phyloP scores from a whole-genome alignment of 2,329 filamentous ascomycete genomes.

The Didymella keratinophila region DNA sequence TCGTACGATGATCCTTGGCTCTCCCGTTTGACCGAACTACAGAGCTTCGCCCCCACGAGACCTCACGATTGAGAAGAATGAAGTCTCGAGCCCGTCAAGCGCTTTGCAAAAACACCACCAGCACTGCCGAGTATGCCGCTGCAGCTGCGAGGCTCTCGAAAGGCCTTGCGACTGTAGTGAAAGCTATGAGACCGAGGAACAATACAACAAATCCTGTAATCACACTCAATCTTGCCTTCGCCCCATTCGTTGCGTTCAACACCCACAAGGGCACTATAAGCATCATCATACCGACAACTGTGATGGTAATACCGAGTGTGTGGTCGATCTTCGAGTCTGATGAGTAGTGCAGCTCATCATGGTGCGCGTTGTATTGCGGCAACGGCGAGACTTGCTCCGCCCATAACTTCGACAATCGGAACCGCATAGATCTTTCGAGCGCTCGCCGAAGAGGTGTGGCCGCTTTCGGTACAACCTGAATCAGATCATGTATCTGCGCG shows the following conservation, averaged over 20 bases:
- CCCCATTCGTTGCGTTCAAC: neutral
- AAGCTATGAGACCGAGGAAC: neutral
- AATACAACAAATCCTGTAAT: neutral
- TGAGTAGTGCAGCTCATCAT: too few species aligned
- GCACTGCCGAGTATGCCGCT: conserved; percentile 3
- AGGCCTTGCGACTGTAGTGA: neutral
- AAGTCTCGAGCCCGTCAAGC: neutral
- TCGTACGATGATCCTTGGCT: neutral
- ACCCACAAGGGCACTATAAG: neutral
- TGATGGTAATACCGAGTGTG: neutral
- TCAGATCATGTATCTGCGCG: too few species aligned
- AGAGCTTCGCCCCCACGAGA: too few species aligned
- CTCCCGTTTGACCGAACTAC: too few species aligned
- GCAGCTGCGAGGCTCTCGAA: conserved; percentile 5
- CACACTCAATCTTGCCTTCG: neutral
- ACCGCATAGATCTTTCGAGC: neutral
- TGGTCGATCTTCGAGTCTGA: too few species aligned
- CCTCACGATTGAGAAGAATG: too few species aligned
- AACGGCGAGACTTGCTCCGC: too few species aligned
- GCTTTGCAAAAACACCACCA: conserved; percentile 4
- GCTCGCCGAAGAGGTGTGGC: too few species aligned
- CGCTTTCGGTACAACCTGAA: too few species aligned
- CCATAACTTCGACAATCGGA: too few species aligned
- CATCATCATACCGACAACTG: neutral
- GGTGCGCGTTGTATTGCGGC: too few species aligned